Evolutionary conservation across 352 stramenopile genomes (phyloP).

Genomic region (Vaucheria bursata): DNA sequence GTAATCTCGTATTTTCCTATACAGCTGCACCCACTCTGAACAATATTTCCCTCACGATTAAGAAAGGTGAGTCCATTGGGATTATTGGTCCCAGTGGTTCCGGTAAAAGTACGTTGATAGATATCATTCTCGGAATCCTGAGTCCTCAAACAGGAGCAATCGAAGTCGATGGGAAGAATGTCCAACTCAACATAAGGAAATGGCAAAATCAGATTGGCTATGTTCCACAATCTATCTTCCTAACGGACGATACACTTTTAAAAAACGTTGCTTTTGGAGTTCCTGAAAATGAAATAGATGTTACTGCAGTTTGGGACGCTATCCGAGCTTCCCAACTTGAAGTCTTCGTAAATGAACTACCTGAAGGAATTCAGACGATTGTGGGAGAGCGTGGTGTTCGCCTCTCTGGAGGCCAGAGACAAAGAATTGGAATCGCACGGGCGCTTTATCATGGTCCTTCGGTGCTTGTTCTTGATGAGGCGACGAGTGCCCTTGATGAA

Average conservation of each 20-base stretch:
- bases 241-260: background rate
- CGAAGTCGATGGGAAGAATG: background rate
- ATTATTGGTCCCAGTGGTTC: background rate
- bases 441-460: constrained; percentile 42
- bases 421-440: constrained; percentile 47
- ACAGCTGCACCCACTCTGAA: background rate
- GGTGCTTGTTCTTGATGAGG: constrained; percentile 49
- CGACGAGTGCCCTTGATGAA: constrained; percentile 49
- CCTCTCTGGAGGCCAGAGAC: constrained; percentile 48
- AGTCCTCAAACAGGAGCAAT: background rate
- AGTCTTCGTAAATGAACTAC: background rate
- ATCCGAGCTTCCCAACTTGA: background rate
- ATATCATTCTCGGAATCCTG: background rate
- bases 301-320: background rate
- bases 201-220: background rate
- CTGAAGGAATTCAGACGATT: background rate
- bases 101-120: background rate
- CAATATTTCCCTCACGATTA: background rate
- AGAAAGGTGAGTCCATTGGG: background rate
- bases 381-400: constrained; percentile 15
- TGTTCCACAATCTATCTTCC: background rate
- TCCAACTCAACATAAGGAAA: background rate
- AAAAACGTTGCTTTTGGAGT: background rate
- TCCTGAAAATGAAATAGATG: background rate
- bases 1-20: background rate